phyloP scores from a whole-genome alignment of 192 early-diverging fungal species.

The Gigaspora rosea region DNA sequence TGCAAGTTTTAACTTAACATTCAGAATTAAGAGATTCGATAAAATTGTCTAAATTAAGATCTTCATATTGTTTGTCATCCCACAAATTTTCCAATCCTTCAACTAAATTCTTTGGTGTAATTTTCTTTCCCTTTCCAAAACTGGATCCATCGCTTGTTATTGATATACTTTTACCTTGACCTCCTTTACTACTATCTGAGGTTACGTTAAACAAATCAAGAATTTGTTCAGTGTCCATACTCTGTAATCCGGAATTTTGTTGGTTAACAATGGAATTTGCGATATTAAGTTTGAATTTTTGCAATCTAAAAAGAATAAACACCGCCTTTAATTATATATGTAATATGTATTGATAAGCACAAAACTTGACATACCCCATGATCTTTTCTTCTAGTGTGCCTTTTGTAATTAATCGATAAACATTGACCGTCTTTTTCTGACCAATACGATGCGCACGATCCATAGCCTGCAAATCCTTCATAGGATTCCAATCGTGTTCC shows the following conservation, averaged over 20 bases:
- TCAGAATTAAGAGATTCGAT: slow-evolving; percentile 43
- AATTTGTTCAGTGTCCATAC: slow-evolving; percentile 96
- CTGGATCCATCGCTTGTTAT: slow-evolving; percentile 3
- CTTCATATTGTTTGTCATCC: slow-evolving; percentile 89
- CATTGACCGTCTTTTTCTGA: slow-evolving; percentile 96
- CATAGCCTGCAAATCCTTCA: slow-evolving; percentile 99
- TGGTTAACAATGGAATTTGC: slow-evolving; percentile 94
- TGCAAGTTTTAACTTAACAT: too few species aligned
- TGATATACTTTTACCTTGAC: slow-evolving; percentile 35
- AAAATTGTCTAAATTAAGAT: slow-evolving; percentile 81
- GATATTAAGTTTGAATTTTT: slow-evolving; percentile 98
- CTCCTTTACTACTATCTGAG: slow-evolving; percentile 47
- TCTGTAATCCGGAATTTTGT: slow-evolving; percentile 90
- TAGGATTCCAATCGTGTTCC: slow-evolving; percentile 99
- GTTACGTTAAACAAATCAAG: slow-evolving; percentile 90
- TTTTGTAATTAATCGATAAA: slow-evolving; percentile 95
- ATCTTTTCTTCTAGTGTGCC: slow-evolving; percentile 99
- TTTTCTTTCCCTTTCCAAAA: slow-evolving; percentile 49
- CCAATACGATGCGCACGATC: slow-evolving; percentile 98
- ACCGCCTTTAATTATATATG: not conserved
- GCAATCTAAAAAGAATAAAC: slow-evolving; percentile 57
- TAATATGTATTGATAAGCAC: not conserved
- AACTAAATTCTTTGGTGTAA: slow-evolving; percentile 67
- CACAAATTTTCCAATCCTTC: slow-evolving; percentile 83
- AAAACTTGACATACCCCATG: slow-evolving; percentile 76